phyloP scores from a whole-genome alignment of 2,329 filamentous ascomycete genomes.

The Xylaria sp. region DNA sequence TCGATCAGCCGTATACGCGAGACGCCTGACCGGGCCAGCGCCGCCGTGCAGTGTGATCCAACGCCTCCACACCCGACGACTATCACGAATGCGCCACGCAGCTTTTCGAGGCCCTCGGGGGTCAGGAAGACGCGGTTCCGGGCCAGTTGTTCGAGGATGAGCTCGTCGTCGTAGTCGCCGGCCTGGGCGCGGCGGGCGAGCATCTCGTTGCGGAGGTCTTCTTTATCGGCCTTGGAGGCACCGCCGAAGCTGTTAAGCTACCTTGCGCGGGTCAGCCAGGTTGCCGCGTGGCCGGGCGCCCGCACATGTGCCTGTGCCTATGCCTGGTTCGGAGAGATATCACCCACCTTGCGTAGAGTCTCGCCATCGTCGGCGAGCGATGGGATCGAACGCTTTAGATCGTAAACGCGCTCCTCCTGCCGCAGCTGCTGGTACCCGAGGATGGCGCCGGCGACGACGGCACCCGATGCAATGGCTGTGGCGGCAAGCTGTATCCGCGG shows the following conservation, averaged over 20 bases:
- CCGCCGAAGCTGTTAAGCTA: constrained; percentile 71
- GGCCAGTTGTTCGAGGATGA: constrained; percentile 93
- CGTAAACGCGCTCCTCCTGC: constrained; percentile 62
- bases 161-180: constrained; percentile 76
- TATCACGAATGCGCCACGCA: constrained; percentile 84
- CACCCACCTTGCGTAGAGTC: constrained; percentile 52
- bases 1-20: constrained; percentile 89
- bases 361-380: constrained; percentile 48
- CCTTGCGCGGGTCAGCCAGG: constrained; percentile 40
- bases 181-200: constrained; percentile 69
- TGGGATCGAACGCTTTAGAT: constrained; percentile 70
- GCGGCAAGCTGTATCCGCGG: constrained; percentile 71
- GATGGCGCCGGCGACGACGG: constrained; percentile 67
- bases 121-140: constrained; percentile 92
- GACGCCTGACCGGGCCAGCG: constrained; percentile 88
- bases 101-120: constrained; percentile 79
- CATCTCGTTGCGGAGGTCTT: constrained; percentile 68
- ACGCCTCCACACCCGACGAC: constrained; percentile 95
- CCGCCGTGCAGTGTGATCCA: constrained; percentile 88
- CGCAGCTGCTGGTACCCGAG: constrained; percentile 71
- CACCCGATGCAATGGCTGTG: constrained; percentile 74
- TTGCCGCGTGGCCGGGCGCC: neutral
- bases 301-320: neutral
- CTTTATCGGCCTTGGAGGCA: constrained; percentile 59
- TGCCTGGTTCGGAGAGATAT: neutral